Evolutionary conservation across 2,329 filamentous ascomycete species (phyloP), one percentile per base, ranked within the genome.

Genomic region (Colletotrichum orchidophilum): DNA sequence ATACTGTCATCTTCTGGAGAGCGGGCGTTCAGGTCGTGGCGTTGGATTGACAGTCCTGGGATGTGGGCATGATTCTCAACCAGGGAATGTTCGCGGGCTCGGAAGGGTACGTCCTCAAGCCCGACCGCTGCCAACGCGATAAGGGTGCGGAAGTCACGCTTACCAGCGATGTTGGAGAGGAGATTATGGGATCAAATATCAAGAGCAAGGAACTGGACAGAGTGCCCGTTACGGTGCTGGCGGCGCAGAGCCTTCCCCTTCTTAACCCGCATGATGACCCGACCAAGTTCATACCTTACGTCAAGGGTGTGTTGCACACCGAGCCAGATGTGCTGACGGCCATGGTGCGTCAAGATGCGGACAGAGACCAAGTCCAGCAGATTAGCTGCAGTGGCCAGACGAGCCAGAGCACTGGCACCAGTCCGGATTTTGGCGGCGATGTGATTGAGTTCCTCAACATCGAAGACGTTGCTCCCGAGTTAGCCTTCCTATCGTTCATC

Each of bases 41-140:
- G 0, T 85, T 98, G 72, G 98, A 98, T 82, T 98, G 95, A 94
- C 95, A 98, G 81, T 92, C 91, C 71, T 91, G 93, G 80, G 95
- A 98, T 77, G 92, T 94, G 75, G 95, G 94, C 35, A 97, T 97
- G 92, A 98, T 98, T 95, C 87, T 97, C 13, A 98, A 98, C 78
- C 91, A 96, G 78, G 95, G 90, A 75, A 96, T 97, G 94, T 97
- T 97, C 80, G 88, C 90, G 2, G 93, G 92, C 11, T 94, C 93
- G 0, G 87, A 87, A 15, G 95, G 95, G 27, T 98, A 94, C 84
- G 91, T 96, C 1, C 85, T 97, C 39, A 98, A 98, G 81, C 95
- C 95, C 0, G 83, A 88, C 73, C 93, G 92, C 85, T 77, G 58
- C 18, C 33, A 33, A 11, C 33, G 50, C 6, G n/a, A 39, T 5